Evolutionary conservation across 371 early-diverging fungal genomes (phyloP).

Genomic region (Apophysomyces variabilis): DNA sequence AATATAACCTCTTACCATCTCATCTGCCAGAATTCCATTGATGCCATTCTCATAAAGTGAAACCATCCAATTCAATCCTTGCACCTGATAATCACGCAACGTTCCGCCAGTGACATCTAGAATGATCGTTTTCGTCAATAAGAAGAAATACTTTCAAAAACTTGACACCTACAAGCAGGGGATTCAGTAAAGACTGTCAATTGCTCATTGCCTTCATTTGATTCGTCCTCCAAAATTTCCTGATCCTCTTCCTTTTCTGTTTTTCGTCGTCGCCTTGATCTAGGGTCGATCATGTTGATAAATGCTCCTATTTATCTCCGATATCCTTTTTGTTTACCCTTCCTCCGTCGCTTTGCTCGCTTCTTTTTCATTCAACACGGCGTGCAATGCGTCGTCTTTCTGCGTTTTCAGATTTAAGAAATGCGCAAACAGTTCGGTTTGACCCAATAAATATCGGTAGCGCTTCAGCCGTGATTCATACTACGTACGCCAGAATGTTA

Average conservation of each 20-base stretch:
- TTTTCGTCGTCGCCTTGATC: conserved; percentile 73
- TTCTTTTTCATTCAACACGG: conserved; percentile 24
- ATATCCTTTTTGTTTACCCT: conserved; percentile 25
- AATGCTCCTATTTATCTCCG: background rate
- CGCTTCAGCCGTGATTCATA: conserved; percentile 14
- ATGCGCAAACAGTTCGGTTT: conserved; percentile 66
- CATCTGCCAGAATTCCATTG: conserved; percentile 97
- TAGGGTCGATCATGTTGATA: conserved; percentile 10
- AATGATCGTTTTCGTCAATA: background rate
- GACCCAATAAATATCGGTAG: conserved; percentile 79
- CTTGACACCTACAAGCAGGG: conserved; percentile 62
- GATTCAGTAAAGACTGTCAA: conserved; percentile 76
- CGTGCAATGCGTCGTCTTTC: conserved; percentile 19
- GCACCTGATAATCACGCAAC: conserved; percentile 92
- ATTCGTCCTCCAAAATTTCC: conserved; percentile 69
- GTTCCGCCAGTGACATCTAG: conserved; percentile 77
- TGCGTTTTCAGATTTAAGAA: conserved; percentile 48
- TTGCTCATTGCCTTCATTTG: conserved; percentile 52
- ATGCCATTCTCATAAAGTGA: conserved; percentile 92
- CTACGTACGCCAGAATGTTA: background rate
- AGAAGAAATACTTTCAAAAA: background rate
- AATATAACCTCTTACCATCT: conserved; percentile 70
- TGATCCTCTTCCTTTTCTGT: conserved; percentile 93
- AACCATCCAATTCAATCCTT: conserved; percentile 97
- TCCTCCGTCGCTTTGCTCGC: conserved; percentile 11